Percentiles rank a stretch among this genome's conserved stretches.
Evolutionary conservation across 768 basidiomycete species (phyloP).

Genomic region (Termitomyces sp.): DNA sequence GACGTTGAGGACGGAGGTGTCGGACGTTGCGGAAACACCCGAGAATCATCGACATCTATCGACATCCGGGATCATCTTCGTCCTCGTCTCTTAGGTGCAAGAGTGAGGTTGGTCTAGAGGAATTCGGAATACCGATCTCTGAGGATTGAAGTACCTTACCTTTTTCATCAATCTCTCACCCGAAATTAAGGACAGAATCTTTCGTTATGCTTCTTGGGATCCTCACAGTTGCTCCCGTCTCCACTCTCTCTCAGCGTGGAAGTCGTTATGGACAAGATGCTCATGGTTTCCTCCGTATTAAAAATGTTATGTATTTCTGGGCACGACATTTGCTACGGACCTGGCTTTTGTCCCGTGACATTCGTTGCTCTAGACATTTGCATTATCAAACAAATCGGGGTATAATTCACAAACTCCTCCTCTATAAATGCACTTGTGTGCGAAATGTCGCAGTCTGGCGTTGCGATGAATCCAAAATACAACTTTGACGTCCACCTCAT

Average conservation of each 20-base stretch:
- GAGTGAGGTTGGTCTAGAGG: background rate
- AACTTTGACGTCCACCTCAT: background rate
- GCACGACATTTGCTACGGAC: background rate
- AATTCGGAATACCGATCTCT: background rate
- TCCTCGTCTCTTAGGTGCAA: no score
- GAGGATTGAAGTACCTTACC: background rate
- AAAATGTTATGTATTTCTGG: background rate
- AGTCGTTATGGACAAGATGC: no score
- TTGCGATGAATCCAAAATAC: background rate
- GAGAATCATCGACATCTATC: no score
- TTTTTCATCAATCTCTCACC: background rate
- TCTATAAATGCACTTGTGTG: background rate
- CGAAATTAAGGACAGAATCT: background rate
- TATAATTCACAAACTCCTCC: background rate
- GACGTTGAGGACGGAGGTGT: no score
- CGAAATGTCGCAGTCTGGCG: background rate
- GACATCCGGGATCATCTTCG: no score
- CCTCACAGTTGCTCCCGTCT: background rate
- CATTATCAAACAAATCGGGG: background rate
- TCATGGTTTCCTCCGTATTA: no score
- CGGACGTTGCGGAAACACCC: no score
- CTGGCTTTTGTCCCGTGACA: no score
- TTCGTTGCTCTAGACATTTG: no score
- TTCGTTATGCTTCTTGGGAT: background rate
- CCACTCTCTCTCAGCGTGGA: background rate